Evolutionary conservation across 371 early-diverging fungal genomes (phyloP).

Genomic region (Parasitella parasitica): DNA sequence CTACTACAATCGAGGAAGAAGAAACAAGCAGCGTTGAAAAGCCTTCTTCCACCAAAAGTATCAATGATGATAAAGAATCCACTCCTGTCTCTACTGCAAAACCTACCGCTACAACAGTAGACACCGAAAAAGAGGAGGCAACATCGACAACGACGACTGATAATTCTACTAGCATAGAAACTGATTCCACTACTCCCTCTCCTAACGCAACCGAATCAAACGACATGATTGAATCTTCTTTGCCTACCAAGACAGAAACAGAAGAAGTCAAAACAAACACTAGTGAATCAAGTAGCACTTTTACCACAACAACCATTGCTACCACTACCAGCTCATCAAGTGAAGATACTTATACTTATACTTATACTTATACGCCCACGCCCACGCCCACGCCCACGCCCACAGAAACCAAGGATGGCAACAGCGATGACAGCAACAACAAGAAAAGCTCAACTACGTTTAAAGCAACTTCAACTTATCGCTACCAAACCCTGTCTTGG

Average conservation of each 20-base stretch:
- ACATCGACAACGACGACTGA: background rate
- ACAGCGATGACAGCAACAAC: background rate
- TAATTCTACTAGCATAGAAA: too few species aligned
- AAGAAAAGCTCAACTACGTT: constrained; percentile 2
- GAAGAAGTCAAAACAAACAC: background rate
- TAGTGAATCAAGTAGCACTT: background rate
- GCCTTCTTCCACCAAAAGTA: background rate
- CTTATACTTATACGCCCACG: background rate
- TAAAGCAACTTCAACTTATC: constrained; percentile 28
- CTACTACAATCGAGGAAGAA: background rate
- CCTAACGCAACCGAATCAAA: background rate
- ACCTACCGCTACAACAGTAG: background rate
- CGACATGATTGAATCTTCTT: background rate
- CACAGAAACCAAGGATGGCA: background rate
- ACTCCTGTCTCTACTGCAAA: background rate
- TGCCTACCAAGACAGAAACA: background rate
- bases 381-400: background rate
- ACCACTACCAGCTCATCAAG: background rate
- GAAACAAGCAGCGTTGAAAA: background rate
- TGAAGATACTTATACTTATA: background rate
- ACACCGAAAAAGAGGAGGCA: background rate
- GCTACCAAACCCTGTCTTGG: constrained; percentile 32
- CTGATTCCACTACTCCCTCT: background rate
- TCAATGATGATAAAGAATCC: background rate
- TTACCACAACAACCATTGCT: background rate